A percentile compares a stretch with the other conserved stretches of the same genome.
Evolutionary conservation across 1,284 basidiomycete species (phyloP).

Genomic region (Puccinia hordei): DNA sequence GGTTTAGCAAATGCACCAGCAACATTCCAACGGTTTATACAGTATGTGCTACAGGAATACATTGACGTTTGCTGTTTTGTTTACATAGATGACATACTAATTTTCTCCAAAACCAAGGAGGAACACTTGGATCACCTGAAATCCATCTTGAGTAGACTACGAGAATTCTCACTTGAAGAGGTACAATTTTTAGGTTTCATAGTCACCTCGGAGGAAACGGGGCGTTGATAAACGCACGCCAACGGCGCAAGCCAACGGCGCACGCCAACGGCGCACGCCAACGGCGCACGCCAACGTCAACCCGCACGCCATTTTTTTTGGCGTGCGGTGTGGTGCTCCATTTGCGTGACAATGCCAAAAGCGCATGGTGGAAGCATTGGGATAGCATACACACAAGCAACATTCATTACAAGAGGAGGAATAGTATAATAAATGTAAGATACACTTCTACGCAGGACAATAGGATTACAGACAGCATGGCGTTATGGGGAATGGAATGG

Average conservation of each 20-base stretch:
- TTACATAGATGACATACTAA: constrained; percentile 34
- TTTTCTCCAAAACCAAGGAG: constrained; percentile 3
- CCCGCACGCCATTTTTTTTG: too few species aligned
- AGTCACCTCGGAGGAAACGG: not conserved
- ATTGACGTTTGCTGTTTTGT: constrained; percentile 26
- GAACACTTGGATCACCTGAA: not conserved
- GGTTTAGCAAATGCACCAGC: constrained; percentile 62
- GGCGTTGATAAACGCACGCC: too few species aligned
- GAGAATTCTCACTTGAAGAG: not conserved
- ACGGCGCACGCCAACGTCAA: constrained; percentile 7
- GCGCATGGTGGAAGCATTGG: too few species aligned
- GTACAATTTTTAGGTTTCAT: constrained; percentile 40
- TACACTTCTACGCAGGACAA: too few species aligned
- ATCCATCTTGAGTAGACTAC: not conserved
- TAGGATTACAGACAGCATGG: too few species aligned
- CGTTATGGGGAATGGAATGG: too few species aligned
- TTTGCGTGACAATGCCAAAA: too few species aligned
- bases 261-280: constrained; percentile 2
- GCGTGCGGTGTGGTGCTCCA: too few species aligned
- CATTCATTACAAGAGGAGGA: too few species aligned
- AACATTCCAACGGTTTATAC: constrained; percentile 40
- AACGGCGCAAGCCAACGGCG: not conserved
- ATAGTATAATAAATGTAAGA: too few species aligned
- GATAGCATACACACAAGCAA: too few species aligned
- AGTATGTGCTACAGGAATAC: constrained; percentile 6